Evolutionary conservation across 768 basidiomycete genomes (phyloP), one percentile per base, ranked within the genome.

Genomic region (Mycena amicta): DNA sequence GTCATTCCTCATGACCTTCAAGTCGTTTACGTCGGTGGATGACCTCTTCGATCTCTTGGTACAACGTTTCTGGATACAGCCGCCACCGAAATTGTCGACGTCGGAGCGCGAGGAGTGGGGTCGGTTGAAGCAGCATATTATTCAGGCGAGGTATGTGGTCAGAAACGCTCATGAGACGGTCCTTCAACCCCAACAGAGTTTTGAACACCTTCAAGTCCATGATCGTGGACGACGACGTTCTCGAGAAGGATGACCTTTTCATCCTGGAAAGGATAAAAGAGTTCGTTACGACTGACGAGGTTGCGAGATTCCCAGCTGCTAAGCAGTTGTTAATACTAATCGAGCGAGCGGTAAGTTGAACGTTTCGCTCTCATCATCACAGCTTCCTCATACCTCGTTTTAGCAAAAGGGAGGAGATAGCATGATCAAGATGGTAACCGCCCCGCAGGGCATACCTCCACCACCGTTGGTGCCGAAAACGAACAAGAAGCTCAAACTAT

Each of bases 1-100:
- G 69, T 88, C 95, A 1, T 98, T 98, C 82, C 74, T 98, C 63
- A 89, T 97, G 85, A 97, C 96, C 1, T 97, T 93, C 80, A 93
- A 95, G 68, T 95, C 93, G 1, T 98, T 98, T 72, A 92, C 92
- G 16, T 88, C 87, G 4, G 77, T 91, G 45, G 84, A 91, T 55
- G 88, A 93, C 49, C 76, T 98, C 8, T 88, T 96, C 54, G 87
- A 93, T 57, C 79, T 90, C 18, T 85, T 98, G 20, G 82, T 90
- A 5, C 79, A 83, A 43, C 86, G 96, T 18, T 98, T 94, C 74
- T 80, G 82, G 65, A 88, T 95, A 26, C 79, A 83, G 50, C 81
- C 91, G 23, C 96, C 95, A 0, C 78, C 82, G 4, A 86, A 82
- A 5, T 68, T 98, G 33, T 80, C 75, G 8, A 72, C 78, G 0